A percentile compares a stretch with the other conserved stretches of the same genome.
phyloP scores from a whole-genome alignment of 2,329 filamentous ascomycete species.

The Gaeumannomyces tritici region DNA sequence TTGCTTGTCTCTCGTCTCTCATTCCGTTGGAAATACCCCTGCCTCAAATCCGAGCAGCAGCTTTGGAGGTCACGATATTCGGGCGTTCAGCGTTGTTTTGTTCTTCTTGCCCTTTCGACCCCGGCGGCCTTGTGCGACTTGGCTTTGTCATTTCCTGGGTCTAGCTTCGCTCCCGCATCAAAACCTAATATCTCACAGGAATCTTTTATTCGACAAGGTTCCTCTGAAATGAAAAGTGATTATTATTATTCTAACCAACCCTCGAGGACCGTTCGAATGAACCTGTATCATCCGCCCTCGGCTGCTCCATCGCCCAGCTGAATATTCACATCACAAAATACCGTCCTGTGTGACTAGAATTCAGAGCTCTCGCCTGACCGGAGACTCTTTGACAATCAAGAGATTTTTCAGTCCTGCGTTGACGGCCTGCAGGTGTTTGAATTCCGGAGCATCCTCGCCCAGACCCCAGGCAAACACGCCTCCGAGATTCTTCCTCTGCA shows the following conservation, averaged over 20 bases:
- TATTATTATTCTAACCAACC: background rate
- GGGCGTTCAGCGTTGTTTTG: background rate
- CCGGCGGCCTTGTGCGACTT: background rate
- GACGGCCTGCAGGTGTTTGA: constrained; percentile 27
- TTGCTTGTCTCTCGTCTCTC: background rate
- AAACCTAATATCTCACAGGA: background rate
- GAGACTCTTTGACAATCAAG: background rate
- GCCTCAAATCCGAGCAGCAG: background rate
- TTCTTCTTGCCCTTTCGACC: background rate
- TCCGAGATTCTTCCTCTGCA: constrained; percentile 46
- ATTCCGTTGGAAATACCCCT: constrained; percentile 1
- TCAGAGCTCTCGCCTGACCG: background rate
- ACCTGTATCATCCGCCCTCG: too few species aligned
- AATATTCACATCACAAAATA: background rate
- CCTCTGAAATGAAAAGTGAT: background rate
- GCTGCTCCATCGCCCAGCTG: too few species aligned
- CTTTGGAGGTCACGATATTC: background rate
- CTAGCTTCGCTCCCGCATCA: background rate
- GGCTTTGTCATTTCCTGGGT: background rate
- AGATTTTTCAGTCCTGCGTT: constrained; percentile 14
- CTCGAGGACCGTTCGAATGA: too few species aligned
- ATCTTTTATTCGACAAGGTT: background rate
- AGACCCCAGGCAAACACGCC: constrained; percentile 70
- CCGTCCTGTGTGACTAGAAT: background rate
- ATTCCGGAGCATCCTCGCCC: constrained; percentile 51